A percentile compares a stretch with the other conserved stretches of the same genome.
Evolutionary conservation across 106 monocot species (phyloP).

Genomic region (Dendrobium officinale): DNA sequence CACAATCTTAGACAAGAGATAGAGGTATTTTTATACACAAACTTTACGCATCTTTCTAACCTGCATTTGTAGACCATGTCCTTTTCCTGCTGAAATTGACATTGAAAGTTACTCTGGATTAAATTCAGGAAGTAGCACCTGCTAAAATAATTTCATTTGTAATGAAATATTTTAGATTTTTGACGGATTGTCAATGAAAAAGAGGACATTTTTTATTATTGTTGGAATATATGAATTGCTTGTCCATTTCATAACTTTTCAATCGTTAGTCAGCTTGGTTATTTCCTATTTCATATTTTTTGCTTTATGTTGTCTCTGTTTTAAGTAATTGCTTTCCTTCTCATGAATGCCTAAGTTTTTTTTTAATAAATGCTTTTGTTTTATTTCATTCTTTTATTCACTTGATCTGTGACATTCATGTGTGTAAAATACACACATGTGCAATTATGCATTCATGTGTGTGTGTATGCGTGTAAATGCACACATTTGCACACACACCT

Average conservation of each 20-base stretch:
- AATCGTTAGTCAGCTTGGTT: neutral
- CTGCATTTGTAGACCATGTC: neutral
- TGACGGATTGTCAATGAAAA: neutral
- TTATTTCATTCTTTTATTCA: too few species aligned
- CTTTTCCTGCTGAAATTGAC: neutral
- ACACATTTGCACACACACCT: too few species aligned
- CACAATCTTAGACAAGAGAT: constrained; percentile 93
- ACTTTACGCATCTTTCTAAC: neutral
- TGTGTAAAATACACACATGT: too few species aligned
- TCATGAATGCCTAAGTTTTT: too few species aligned
- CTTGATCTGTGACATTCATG: too few species aligned
- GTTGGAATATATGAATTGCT: neutral
- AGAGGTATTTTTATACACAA: constrained; percentile 43
- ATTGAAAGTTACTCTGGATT: neutral
- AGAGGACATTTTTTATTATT: neutral
- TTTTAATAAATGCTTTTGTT: too few species aligned
- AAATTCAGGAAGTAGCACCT: neutral
- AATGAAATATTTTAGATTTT: neutral
- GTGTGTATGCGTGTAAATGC: too few species aligned
- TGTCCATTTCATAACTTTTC: neutral
- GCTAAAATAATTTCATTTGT: neutral
- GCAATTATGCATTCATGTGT: too few species aligned
- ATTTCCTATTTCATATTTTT: neutral
- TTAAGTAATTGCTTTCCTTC: too few species aligned
- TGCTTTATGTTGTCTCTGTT: neutral